Evolutionary conservation across 139 green algal species (phyloP), one percentile per base, ranked within the genome.

Genomic region (Ulvella scutata): DNA sequence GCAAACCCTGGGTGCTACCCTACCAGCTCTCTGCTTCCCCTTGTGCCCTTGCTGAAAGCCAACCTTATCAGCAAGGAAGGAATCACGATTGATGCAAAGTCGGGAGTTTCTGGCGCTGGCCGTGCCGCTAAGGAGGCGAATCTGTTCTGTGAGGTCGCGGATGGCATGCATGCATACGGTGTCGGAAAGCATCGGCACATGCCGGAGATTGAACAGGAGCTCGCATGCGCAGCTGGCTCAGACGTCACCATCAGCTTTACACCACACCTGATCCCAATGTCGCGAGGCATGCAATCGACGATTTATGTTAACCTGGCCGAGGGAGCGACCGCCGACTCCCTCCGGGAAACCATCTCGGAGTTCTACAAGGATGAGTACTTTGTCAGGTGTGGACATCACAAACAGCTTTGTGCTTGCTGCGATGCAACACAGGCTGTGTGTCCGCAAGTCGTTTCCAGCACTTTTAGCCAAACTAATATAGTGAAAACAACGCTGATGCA

Each of bases 1-100:
- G 94, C 94, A 75, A 98, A 98, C 83, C 94, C 94, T 17, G 94
- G 94, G 7, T 98, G 94, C 87, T 98, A 98, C 79, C 94, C 94
- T 35, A 98, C 94, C 31, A 88, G 77, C 43, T 76, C 88, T 17
- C 91, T 97, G 87, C 85, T 97, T 39, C 86, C 92, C 0, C 84
- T 97, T 38, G 82, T 86, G 40, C 91, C 91, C 1, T 85, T 97
- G 31, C 72, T 97, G 13, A 78, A 92, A 79, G 73, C 73, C 23
- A 76, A 80, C 4, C 79, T 98, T 6, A 95, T 99, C 35, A 3
- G 73, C 10, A 79, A 76, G 2, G 88, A 98, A 3, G 90, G 95
- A 82, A 98, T 99, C 79, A 93, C 97, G 76, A 97, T 98, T 34
- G 94, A 99, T 74, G 88, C 94, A 60, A 99, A 98, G 85, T 96